These are phyloP conservation scores for Kodamaea jinghongensis DNA, from an alignment of 805 yeast species.

Conservation along the genomic window DNA sequence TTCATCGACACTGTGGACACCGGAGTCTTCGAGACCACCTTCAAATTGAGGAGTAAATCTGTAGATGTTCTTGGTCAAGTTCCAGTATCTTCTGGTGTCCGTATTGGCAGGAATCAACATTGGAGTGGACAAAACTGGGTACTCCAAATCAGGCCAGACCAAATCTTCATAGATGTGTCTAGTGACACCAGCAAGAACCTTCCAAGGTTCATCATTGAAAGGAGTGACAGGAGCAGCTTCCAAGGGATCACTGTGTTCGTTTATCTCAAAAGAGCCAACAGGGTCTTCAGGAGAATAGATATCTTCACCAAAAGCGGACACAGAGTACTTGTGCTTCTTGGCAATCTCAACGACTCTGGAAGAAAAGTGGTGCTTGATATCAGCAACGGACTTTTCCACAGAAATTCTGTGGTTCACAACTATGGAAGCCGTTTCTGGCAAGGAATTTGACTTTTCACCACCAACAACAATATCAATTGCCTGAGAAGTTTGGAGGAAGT, in stretches of 20 bases:
- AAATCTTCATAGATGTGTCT: slow-evolving; percentile 61
- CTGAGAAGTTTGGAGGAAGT: slow-evolving; percentile 33
- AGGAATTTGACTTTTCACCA: slow-evolving; percentile 40
- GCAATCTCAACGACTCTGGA: slow-evolving; percentile 26
- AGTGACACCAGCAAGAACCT: slow-evolving; percentile 56
- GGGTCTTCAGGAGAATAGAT: slow-evolving; percentile 13
- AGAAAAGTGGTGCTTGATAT: slow-evolving; percentile 20
- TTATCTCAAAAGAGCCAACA: slow-evolving; percentile 17
- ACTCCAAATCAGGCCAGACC: slow-evolving; percentile 31
- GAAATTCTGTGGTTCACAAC: slow-evolving; percentile 37
- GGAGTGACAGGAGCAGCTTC: slow-evolving; percentile 50
- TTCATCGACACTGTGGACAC: slow-evolving; percentile 38
- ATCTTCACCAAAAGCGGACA: slow-evolving; percentile 21
- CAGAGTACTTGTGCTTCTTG: slow-evolving; percentile 23
- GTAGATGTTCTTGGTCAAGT: slow-evolving; percentile 51
- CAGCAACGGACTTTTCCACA: slow-evolving; percentile 23
- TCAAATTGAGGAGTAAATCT: slow-evolving; percentile 38
- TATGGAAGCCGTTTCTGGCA: slow-evolving; percentile 32
- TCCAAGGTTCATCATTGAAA: slow-evolving; percentile 17
- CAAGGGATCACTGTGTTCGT: slow-evolving; percentile 19
- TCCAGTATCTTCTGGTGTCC: slow-evolving; percentile 60
- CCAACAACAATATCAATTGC: slow-evolving; percentile 33
- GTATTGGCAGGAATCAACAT: slow-evolving; percentile 58
- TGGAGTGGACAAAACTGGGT: slow-evolving; percentile 43
- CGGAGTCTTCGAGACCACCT: slow-evolving; percentile 10